Base-by-base conservation (phyloP, 2,329 filamentous ascomycete species). In the Ceratocystis cacaofunesta region DNA sequence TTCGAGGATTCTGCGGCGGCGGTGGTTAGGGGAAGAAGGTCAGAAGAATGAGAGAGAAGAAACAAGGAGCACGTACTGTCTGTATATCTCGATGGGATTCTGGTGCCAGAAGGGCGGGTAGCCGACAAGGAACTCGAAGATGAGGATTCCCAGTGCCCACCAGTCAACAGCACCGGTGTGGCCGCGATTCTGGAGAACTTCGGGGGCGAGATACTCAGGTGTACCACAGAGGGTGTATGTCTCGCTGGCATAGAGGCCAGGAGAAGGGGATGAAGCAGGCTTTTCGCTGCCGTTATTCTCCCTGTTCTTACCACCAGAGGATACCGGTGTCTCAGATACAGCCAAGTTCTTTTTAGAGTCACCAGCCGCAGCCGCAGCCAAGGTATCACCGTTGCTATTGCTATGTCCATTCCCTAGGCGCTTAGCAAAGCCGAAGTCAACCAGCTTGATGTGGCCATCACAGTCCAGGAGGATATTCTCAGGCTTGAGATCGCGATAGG, bases 41-140 rank as follows among this genome's bases (percentile, higher is more conserved):
- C 19, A 43, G 48, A 25, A 55, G 19, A 32, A 25, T 43, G 22
- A 36, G 15, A n/a, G n/a, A 30, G 25, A 50, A 64, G 55, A 61
- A 17, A 61, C 22, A 46, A 12, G 19, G 63, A 28, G 3, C 57
- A 75, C 81, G 70, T 71, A 86, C 84, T 87, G 85, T 73, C 90
- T 89, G 76, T 92, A 92, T 67, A 92, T 92, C 73, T 92, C 89
- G 69, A 92, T 89, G 1, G 89, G 89, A 69, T 91, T 92, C 69
- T 89, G 85, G 72, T 92, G 86, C 88, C 89, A 94, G 72, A 92
- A 94, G 0, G 89, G 89, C 15, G 89, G 89, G 72, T 92, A 91
- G 32, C 89, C 89, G 8, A 89, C 90, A 61, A 92, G 77, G 72
- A 92, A 92, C 72, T 94, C 89, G 74, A 90, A 92, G 67, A 92